These are phyloP conservation scores for Dichotomopilus funicola DNA, from an alignment of 2,329 filamentous ascomycete genomes.

Conservation along the genomic window DNA sequence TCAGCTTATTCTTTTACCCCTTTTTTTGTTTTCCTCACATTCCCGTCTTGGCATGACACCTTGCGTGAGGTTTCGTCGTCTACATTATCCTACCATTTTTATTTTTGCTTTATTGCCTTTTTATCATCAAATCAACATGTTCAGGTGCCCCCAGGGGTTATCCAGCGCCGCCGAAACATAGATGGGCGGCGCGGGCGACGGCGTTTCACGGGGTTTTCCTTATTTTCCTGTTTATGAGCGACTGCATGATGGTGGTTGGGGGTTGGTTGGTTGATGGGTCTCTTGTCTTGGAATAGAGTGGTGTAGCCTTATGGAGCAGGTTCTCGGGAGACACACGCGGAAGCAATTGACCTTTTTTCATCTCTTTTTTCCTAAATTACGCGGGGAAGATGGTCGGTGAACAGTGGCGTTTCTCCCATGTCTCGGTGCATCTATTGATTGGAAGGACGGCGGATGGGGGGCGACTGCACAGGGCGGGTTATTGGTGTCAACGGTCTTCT, in stretches of 20 bases:
- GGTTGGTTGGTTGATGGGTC: not conserved
- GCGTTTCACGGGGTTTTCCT: not conserved
- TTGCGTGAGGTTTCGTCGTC: too few relatives aligned
- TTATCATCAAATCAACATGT: not conserved
- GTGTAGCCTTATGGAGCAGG: slow-evolving; percentile 3
- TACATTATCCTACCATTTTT: too few relatives aligned
- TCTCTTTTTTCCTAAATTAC: not conserved
- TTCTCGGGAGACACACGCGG: slow-evolving; percentile 2
- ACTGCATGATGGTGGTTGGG: not conserved
- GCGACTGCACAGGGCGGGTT: not conserved
- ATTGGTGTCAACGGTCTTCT: not conserved
- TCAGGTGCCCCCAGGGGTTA: not conserved
- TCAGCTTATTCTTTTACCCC: too few relatives aligned
- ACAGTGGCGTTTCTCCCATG: slow-evolving; percentile 1
- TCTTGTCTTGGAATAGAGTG: slow-evolving; percentile 7
- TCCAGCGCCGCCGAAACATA: not conserved
- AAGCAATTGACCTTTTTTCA: not conserved
- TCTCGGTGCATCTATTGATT: not conserved
- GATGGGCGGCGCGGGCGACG: slow-evolving; percentile 3
- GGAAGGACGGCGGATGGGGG: not conserved
- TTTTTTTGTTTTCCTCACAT: too few relatives aligned
- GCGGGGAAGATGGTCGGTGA: not conserved
- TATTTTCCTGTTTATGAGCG: not conserved
- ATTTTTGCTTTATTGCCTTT: not conserved
- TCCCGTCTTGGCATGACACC: not conserved